Base-by-base conservation (phyloP, 208 protist genomes). In the Wallacemonas collosoma region DNA sequence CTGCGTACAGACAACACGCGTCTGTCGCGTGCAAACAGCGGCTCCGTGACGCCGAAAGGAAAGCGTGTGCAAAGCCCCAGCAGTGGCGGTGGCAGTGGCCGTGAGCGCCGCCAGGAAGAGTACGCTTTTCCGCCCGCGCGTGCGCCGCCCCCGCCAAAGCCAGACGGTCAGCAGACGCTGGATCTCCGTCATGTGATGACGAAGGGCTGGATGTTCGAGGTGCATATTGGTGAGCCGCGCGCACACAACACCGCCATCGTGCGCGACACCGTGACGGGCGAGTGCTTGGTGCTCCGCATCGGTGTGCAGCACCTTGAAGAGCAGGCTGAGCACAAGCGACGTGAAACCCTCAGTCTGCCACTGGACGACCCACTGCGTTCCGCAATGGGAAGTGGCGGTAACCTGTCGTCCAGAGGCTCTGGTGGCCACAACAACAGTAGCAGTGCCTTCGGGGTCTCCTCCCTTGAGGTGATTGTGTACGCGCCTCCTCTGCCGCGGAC, bases 161-260 rank as follows among this genome's bases (percentile, higher is more conserved):
- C 51, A n/a, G 51, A 62, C 38, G 56, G 56, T 6, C 43, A 38
- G 56, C 56, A 62, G 56, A 6, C 5, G 36, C 26, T 62, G 35
- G 56, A 62, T 17, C 17, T 62, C 5, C 56, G 56, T 38, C 43
- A 62, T 38, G 12, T 62, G 38, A 35, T 62, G 56, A 38, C 56
- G 17, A 36, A 41, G 38, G 56, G 56, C 17, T 62, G 56, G 56
- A 6, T 62, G 35, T 62, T 62, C 43, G 56, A 62, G 8, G 56
- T 15, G 56, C 56, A 38, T 7, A 4, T 41, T 6, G 56, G 35
- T 40, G 56, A 62, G 56, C 56, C 56, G 56, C 56, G 56, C 36
- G 56, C 56, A 15, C 56, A 62, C 63, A 68, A 68, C 47, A 55
- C 40, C 44, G 63, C 39, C 63, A 7, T 68, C 17, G 47, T 68